Evolutionary conservation across 345 rosid genomes (phyloP).

Genomic region (Corchorus capsularis): DNA sequence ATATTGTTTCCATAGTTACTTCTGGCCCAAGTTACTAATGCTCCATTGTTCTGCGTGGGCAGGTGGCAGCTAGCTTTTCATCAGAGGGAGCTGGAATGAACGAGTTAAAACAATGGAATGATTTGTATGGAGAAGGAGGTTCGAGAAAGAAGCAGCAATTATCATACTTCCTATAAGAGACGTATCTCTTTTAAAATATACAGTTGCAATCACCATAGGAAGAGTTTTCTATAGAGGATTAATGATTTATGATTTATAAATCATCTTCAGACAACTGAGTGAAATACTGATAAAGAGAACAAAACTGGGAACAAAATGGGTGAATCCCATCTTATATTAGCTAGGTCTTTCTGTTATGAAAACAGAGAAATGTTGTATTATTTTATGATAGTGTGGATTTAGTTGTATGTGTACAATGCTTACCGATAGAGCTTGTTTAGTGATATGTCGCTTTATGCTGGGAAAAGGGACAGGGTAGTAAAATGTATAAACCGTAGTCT

Average conservation of each 20-base stretch:
- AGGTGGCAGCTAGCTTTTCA: conserved; percentile 96
- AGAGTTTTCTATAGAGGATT: background rate
- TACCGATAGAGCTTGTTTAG: background rate
- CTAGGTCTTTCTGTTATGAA: background rate
- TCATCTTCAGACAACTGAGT: background rate
- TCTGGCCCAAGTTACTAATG: background rate
- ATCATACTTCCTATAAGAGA: conserved; percentile 67
- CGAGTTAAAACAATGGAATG: conserved; percentile 91
- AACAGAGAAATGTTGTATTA: background rate
- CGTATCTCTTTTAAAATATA: background rate
- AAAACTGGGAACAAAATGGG: background rate
- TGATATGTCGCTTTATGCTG: background rate
- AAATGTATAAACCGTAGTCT: background rate
- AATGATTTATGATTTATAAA: background rate
- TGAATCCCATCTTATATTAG: background rate
- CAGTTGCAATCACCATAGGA: background rate
- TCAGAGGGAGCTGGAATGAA: conserved; percentile 70
- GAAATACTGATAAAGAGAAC: background rate
- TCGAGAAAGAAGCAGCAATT: conserved; percentile 87
- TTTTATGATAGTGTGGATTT: background rate
- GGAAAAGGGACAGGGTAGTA: background rate
- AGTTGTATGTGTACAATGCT: background rate
- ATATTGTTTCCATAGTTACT: background rate
- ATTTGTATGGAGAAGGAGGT: conserved; percentile 90
- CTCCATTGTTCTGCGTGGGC: conserved; percentile 20